phyloP scores from a whole-genome alignment of 176 grass and related monocot genomes.

The Pontederia paniculata region DNA sequence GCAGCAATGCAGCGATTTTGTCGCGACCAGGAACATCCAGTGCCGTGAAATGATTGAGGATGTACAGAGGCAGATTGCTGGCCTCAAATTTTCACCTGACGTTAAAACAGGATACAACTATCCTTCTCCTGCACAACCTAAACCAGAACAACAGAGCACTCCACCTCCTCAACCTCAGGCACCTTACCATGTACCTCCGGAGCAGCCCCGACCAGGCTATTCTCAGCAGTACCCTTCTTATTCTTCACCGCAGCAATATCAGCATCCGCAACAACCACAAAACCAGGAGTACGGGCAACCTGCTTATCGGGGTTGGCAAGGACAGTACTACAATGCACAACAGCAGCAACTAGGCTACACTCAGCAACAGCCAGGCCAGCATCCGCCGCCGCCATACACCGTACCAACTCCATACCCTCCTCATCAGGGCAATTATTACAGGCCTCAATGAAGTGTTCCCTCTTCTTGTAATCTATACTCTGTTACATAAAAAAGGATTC shows the following conservation, averaged over 20 bases:
- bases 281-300: constrained; percentile 72
- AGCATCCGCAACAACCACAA: constrained; percentile 19
- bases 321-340: constrained; percentile 65
- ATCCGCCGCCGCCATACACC: constrained; percentile 58
- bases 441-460: constrained; percentile 57
- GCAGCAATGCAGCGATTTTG: constrained; percentile 88
- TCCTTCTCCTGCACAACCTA: constrained; percentile 27
- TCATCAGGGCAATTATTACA: constrained; percentile 63
- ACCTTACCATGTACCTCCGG: constrained; percentile 33
- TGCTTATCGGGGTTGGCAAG: constrained; percentile 86
- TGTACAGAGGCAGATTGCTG: constrained; percentile 74
- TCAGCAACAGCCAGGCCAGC: constrained; percentile 41
- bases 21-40: constrained; percentile 91
- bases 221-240: constrained; percentile 26
- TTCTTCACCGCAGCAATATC: constrained; percentile 24
- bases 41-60: constrained; percentile 98
- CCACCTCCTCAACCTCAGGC: constrained; percentile 38
- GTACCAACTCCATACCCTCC: constrained; percentile 36
- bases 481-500: too few species aligned
- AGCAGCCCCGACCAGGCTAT: constrained; percentile 25
- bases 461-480: neutral
- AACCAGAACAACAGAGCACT: constrained; percentile 31
- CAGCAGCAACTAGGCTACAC: constrained; percentile 23
- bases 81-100: constrained; percentile 66
- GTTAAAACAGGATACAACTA: constrained; percentile 25